A percentile compares a stretch with the other conserved stretches of the same genome.
These are phyloP conservation scores for Phytophthora cactorum DNA, from an alignment of 352 stramenopile species.

Conservation along the genomic window DNA sequence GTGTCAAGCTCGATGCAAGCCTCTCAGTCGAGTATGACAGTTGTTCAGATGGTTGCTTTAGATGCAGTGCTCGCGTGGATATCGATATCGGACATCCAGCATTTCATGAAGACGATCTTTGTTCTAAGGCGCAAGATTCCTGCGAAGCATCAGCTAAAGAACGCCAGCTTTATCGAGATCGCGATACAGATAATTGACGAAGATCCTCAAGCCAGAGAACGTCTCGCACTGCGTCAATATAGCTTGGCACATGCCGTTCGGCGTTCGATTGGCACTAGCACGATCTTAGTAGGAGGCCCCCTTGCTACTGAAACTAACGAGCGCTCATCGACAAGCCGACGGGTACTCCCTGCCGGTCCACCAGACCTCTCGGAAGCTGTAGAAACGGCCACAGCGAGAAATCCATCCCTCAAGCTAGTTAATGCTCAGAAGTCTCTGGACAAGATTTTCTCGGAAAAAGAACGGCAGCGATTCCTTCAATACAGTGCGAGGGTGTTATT, in stretches of 20 bases:
- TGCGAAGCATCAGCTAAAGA: background rate
- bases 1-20: background rate
- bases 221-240: background rate
- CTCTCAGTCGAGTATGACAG: background rate
- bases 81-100: background rate
- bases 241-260: background rate
- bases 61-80: background rate
- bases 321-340: background rate
- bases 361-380: background rate
- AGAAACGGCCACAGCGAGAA: background rate
- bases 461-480: background rate
- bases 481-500: background rate
- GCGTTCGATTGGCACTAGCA: background rate
- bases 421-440: background rate
- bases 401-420: background rate
- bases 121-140: background rate
- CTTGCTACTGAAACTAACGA: background rate
- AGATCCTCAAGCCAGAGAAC: background rate
- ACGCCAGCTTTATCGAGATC: background rate
- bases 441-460: background rate
- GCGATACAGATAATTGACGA: background rate
- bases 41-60: background rate
- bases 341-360: background rate
- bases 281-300: background rate
- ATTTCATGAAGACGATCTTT: background rate